Conservation (phyloP, 2,329 filamentous ascomycete species). For the Conoideocrella luteorostrata region DNA sequence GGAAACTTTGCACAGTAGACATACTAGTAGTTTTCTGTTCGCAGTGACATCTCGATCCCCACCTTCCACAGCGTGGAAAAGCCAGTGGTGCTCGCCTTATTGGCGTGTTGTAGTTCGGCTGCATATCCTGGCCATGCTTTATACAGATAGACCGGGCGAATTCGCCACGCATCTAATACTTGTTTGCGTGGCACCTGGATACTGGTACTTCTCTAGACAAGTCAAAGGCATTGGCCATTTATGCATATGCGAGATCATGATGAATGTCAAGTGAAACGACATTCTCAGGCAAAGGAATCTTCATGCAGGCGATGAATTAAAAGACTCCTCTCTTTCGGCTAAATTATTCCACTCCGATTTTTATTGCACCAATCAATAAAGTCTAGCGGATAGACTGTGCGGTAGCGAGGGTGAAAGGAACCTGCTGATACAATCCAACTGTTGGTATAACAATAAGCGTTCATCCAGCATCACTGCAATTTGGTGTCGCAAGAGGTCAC, state of each 20-base stretch:
- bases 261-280: not conserved
- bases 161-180: constrained; percentile 10
- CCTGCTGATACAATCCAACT: too few species aligned
- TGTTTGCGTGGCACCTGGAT: constrained; percentile 12
- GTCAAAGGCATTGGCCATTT: not conserved
- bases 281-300: not conserved
- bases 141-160: not conserved
- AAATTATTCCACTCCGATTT: too few species aligned
- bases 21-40: too few species aligned
- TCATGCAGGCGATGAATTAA: not conserved
- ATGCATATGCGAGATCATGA: constrained; percentile 2
- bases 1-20: too few species aligned
- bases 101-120: constrained; percentile 6
- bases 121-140: not conserved
- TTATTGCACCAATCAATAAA: too few species aligned
- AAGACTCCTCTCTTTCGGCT: too few species aligned
- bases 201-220: constrained; percentile 5
- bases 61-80: not conserved
- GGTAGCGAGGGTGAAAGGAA: too few species aligned
- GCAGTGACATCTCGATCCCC: not conserved
- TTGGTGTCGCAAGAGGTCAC: too few species aligned
- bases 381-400: too few species aligned
- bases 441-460: too few species aligned
- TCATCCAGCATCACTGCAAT: too few species aligned
- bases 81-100: not conserved